Evolutionary conservation across 2,329 filamentous ascomycete species (phyloP).

Genomic region (Exophiala spinifera): DNA sequence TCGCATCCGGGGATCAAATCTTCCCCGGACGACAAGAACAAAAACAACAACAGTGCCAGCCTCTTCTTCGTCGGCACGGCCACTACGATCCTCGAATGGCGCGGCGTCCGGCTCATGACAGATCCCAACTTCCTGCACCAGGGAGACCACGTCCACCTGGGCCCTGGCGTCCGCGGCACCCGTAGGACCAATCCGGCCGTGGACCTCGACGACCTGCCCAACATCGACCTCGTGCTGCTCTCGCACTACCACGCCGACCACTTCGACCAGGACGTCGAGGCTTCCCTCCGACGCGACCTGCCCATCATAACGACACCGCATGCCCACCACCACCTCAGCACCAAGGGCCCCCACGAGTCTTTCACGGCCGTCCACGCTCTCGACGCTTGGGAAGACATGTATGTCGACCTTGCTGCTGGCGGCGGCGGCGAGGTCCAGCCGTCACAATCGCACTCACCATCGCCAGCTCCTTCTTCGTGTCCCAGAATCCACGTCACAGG

Average conservation of each 20-base stretch:
- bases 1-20: conserved; percentile 34
- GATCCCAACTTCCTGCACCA: conserved; percentile 64
- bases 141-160: conserved; percentile 65
- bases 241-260: conserved; percentile 64
- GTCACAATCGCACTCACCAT: too few relatives aligned
- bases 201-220: conserved; percentile 57
- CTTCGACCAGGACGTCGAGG: conserved; percentile 54
- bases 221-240: conserved; percentile 58
- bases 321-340: conserved; percentile 52
- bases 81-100: conserved; percentile 42
- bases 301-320: conserved; percentile 64
- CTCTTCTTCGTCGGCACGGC: conserved; percentile 42
- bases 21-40: too few relatives aligned
- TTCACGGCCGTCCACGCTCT: conserved; percentile 56
- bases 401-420: conserved; percentile 41
- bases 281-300: conserved; percentile 51
- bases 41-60: conserved; percentile 37
- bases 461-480: conserved; percentile 3
- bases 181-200: conserved; percentile 59
- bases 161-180: conserved; percentile 57
- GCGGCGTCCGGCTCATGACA: conserved; percentile 40
- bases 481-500: conserved; percentile 56
- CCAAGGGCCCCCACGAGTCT: conserved; percentile 43
- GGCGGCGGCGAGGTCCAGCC: too few relatives aligned
- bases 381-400: conserved; percentile 54